Percentiles rank a stretch among this genome's conserved stretches.
Conservation (phyloP, 371 early-diverging fungal genomes). For the Apophysomyces variabilis region DNA sequence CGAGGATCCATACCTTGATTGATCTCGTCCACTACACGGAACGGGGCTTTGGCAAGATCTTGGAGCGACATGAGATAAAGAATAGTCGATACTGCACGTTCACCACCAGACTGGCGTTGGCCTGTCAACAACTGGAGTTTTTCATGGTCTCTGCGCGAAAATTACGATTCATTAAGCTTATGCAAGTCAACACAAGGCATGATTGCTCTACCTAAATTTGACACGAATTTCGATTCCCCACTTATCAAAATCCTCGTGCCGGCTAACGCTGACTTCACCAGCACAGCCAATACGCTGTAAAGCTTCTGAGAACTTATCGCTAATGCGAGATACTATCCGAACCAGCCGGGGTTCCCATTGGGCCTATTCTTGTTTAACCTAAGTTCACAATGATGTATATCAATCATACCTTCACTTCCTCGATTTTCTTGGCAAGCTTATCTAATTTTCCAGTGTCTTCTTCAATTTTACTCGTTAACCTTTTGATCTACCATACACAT, state of each 20-base stretch:
- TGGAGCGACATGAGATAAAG: constrained; percentile 97
- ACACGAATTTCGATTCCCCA: constrained; percentile 98
- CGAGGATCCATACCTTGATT: constrained; percentile 99
- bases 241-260: constrained; percentile 82
- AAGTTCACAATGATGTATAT: not conserved
- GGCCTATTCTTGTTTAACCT: constrained; percentile 24
- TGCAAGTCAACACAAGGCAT: not conserved
- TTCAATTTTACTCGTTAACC: constrained; percentile 37
- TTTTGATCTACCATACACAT: constrained; percentile 27
- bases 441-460: constrained; percentile 29
- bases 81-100: constrained; percentile 95
- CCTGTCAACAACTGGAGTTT: constrained; percentile 86
- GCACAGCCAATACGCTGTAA: constrained; percentile 88
- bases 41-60: constrained; percentile 86
- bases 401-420: constrained; percentile 32
- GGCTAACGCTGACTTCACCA: constrained; percentile 80
- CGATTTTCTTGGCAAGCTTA: constrained; percentile 38
- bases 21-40: constrained; percentile 99
- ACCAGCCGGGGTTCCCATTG: constrained; percentile 75
- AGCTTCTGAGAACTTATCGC: constrained; percentile 72
- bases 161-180: not conserved
- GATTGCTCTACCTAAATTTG: constrained; percentile 69
- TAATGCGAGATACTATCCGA: constrained; percentile 64
- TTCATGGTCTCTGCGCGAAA: constrained; percentile 71
- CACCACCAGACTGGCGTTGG: constrained; percentile 98